These are phyloP conservation scores for Penicillium sp. DNA, from an alignment of 2,329 filamentous ascomycete species.

Conservation along the genomic window DNA sequence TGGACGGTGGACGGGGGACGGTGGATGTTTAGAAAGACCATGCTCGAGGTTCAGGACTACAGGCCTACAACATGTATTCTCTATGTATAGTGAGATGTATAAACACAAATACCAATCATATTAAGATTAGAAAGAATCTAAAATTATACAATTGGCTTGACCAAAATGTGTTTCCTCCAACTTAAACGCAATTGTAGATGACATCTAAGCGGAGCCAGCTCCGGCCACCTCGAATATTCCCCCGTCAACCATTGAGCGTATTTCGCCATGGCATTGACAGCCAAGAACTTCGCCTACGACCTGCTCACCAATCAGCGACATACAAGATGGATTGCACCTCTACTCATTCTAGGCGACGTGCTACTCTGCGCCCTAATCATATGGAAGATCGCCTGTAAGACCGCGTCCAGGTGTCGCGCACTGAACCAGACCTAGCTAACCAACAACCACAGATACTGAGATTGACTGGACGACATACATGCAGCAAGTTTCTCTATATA, in stretches of 20 bases:
- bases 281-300: slow-evolving; percentile 28
- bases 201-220: slow-evolving; percentile 8
- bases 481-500: slow-evolving; percentile 79
- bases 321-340: slow-evolving; percentile 62
- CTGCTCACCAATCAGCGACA: slow-evolving; percentile 56
- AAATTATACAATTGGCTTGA: neutral
- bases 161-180: neutral
- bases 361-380: slow-evolving; percentile 72
- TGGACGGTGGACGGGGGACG: slow-evolving; percentile 1
- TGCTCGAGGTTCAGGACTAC: slow-evolving; percentile 7
- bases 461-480: slow-evolving; percentile 98
- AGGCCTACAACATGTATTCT: slow-evolving; percentile 4
- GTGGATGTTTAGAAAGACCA: slow-evolving; percentile 3
- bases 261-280: slow-evolving; percentile 34
- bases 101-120: slow-evolving; percentile 9
- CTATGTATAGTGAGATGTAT: slow-evolving; percentile 20
- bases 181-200: neutral
- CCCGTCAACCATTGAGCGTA: slow-evolving; percentile 7
- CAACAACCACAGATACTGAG: slow-evolving; percentile 69
- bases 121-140: neutral
- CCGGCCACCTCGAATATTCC: slow-evolving; percentile 21
- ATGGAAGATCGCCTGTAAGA: slow-evolving; percentile 77
- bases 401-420: slow-evolving; percentile 4
- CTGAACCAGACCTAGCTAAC: slow-evolving; percentile 14
- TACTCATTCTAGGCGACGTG: slow-evolving; percentile 68